These are phyloP conservation scores for Globisporangium uncinulatum DNA, from an alignment of 352 stramenopile genomes.

Conservation along the genomic window DNA sequence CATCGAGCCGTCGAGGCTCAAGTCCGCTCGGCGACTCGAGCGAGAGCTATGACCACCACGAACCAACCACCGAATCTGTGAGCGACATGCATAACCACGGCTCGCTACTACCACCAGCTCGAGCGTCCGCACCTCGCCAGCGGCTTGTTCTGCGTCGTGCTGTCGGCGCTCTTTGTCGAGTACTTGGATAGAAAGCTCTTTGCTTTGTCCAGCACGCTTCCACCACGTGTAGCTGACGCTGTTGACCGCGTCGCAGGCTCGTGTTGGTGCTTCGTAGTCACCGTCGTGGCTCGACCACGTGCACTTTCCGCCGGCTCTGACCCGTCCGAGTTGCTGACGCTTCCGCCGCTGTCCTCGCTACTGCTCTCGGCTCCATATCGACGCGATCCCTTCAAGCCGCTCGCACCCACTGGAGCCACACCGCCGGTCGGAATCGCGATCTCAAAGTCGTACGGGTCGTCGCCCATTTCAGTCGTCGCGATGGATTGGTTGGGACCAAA, in stretches of 20 bases:
- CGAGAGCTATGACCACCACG: neutral
- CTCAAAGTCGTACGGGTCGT: slow-evolving; percentile 34
- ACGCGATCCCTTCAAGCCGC: neutral
- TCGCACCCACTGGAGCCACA: neutral
- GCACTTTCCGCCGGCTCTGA: neutral
- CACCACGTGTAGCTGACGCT: too few relatives aligned
- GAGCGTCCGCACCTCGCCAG: neutral
- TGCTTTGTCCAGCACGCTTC: slow-evolving; percentile 54
- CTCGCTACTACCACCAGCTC: neutral
- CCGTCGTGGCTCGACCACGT: neutral
- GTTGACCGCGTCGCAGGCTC: neutral
- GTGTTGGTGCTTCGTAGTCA: neutral
- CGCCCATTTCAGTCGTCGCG: slow-evolving; percentile 1
- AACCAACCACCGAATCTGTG: neutral
- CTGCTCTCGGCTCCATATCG: slow-evolving; percentile 3
- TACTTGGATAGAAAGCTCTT: slow-evolving; percentile 77
- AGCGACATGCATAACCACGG: neutral
- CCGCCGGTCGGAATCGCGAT: slow-evolving; percentile 9
- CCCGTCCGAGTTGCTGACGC: slow-evolving; percentile 9
- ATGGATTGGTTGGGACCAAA: neutral
- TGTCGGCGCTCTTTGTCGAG: slow-evolving; percentile 24
- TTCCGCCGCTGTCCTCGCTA: neutral
- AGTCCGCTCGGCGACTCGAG: slow-evolving; percentile 26
- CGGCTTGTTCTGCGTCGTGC: slow-evolving; percentile 9
- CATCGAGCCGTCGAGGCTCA: slow-evolving; percentile 49